Conservation (phyloP, 495 filamentous ascomycete genomes). For the Rhizodiscina lignyota region DNA sequence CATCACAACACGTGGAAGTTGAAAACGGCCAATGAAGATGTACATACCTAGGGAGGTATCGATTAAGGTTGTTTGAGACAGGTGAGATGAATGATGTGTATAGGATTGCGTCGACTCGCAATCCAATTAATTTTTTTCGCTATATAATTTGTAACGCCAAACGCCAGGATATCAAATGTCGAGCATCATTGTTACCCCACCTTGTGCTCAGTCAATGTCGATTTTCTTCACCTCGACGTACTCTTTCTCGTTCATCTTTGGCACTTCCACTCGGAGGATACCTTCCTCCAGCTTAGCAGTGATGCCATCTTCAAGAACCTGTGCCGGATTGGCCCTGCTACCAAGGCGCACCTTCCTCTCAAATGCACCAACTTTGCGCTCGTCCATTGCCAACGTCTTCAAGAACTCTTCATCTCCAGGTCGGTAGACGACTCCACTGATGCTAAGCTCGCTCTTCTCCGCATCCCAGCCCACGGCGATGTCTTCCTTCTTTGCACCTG, state of each 20-base stretch:
- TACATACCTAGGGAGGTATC: no score
- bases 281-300: conserved; percentile 55
- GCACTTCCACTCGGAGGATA: conserved; percentile 40
- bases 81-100: no score
- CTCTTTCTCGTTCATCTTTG: conserved; percentile 46
- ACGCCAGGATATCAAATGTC: no score
- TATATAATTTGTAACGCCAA: no score
- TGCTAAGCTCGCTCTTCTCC: conserved; percentile 41
- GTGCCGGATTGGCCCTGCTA: conserved; percentile 35
- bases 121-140: no score
- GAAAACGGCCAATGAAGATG: no score
- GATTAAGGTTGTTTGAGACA: no score
- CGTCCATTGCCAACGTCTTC: conserved; percentile 42
- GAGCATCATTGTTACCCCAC: no score
- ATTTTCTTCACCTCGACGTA: conserved; percentile 44
- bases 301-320: conserved; percentile 47
- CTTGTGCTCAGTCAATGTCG: no score
- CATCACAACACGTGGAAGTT: no score
- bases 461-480: conserved; percentile 59
- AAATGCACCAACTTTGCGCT: conserved; percentile 55
- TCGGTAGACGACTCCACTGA: conserved; percentile 55
- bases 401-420: conserved; percentile 57
- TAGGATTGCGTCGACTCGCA: no score
- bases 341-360: conserved; percentile 49
- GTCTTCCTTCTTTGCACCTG: conserved; percentile 64